Evolutionary conservation across 306 rosid species (phyloP).

Genomic region (Pueraria montana): DNA sequence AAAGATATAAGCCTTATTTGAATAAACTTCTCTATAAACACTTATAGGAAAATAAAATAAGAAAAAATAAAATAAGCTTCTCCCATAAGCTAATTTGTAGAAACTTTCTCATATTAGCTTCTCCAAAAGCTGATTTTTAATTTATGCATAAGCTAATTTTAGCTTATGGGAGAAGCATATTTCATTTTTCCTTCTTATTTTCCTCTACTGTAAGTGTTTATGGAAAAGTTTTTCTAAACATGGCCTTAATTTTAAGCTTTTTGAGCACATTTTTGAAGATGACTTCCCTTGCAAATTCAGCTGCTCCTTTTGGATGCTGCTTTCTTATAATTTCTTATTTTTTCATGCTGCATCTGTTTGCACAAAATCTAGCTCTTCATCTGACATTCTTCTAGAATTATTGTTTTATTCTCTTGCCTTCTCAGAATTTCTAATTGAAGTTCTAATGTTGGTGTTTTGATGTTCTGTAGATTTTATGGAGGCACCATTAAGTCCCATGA

Average conservation of each 20-base stretch:
- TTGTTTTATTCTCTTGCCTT: background rate
- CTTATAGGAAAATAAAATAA: background rate
- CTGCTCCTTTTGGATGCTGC: background rate
- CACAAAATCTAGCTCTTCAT: background rate
- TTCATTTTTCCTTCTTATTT: background rate
- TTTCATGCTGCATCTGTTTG: slow-evolving; percentile 20
- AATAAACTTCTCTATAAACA: background rate
- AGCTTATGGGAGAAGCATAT: background rate
- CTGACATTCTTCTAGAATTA: slow-evolving; percentile 20
- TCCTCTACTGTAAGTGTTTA: background rate
- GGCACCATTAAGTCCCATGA: slow-evolving; percentile 94
- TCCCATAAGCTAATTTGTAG: background rate
- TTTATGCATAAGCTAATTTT: background rate
- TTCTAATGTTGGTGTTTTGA: slow-evolving; percentile 44
- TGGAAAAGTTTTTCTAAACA: background rate
- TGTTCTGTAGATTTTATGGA: slow-evolving; percentile 81
- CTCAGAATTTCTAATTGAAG: slow-evolving; percentile 5
- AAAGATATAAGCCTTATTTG: background rate
- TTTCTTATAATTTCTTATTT: slow-evolving; percentile 33
- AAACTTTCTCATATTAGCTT: background rate
- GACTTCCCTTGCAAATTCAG: slow-evolving; percentile 7
- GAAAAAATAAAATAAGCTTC: background rate
- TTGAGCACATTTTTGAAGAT: slow-evolving; percentile 5
- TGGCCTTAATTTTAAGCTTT: slow-evolving; percentile 31
- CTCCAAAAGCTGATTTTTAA: background rate